These are phyloP conservation scores for Taphrina betulina DNA, from an alignment of 1,139 yeast species.

Conservation along the genomic window DNA sequence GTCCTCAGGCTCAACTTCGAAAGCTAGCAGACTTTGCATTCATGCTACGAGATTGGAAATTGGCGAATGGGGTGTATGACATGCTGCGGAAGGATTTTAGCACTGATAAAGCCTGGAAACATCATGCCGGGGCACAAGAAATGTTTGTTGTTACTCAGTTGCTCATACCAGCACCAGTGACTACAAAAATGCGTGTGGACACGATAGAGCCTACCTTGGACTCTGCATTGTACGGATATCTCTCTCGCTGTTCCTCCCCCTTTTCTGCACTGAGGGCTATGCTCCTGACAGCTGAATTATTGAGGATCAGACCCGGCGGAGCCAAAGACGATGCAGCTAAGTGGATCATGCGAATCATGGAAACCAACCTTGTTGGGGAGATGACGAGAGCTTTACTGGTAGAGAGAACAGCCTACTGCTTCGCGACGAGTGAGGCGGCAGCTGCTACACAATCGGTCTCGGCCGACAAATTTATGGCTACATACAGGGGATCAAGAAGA, in stretches of 20 bases:
- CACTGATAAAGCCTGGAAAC: slow-evolving; percentile 77
- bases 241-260: slow-evolving; percentile 64
- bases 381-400: slow-evolving; percentile 37
- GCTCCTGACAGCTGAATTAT: slow-evolving; percentile 11
- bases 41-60: slow-evolving; percentile 81
- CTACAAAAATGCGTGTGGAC: slow-evolving; percentile 60
- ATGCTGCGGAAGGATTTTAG: slow-evolving; percentile 73
- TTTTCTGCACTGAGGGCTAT: slow-evolving; percentile 58
- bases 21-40: slow-evolving; percentile 90
- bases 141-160: slow-evolving; percentile 75
- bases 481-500: slow-evolving; percentile 46
- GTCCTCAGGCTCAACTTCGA: slow-evolving; percentile 73
- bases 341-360: slow-evolving; percentile 30
- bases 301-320: slow-evolving; percentile 25
- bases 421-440: slow-evolving; percentile 34
- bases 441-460: slow-evolving; percentile 4
- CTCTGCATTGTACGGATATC: slow-evolving; percentile 59
- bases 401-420: slow-evolving; percentile 37
- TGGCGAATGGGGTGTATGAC: slow-evolving; percentile 82
- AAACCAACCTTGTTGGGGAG: slow-evolving; percentile 17
- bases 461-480: background rate
- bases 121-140: slow-evolving; percentile 82
- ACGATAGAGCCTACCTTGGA: slow-evolving; percentile 67
- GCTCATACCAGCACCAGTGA: slow-evolving; percentile 65
- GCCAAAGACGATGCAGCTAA: slow-evolving; percentile 29